phyloP scores from a whole-genome alignment of 2,329 filamentous ascomycete species.

The Emergomyces pasteurianus region DNA sequence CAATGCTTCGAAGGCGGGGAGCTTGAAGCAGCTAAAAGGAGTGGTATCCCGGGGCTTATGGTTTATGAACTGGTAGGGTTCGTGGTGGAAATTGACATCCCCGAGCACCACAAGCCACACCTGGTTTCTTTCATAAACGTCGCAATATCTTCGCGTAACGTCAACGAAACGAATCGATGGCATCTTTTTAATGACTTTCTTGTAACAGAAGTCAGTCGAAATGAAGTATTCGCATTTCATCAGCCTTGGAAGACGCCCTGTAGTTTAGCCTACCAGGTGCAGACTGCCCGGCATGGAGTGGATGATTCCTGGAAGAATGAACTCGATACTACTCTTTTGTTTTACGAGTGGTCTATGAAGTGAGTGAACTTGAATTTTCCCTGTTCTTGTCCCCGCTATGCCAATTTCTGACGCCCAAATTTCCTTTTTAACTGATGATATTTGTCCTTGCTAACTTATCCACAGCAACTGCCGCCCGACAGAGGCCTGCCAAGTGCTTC shows the following conservation, averaged over 20 bases:
- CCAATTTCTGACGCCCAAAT: too few species aligned
- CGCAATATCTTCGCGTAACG: conserved; percentile 32
- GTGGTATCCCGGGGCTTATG: conserved; percentile 66
- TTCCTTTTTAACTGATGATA: too few species aligned
- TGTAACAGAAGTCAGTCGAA: conserved; percentile 64
- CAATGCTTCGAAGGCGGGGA: conserved; percentile 93
- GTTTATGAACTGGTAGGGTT: conserved; percentile 88
- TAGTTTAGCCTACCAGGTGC: conserved; percentile 75
- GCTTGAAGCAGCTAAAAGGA: conserved; percentile 64
- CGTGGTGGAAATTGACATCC: conserved; percentile 79
- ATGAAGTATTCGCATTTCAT: conserved; percentile 83
- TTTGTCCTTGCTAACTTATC: background rate
- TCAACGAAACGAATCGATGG: conserved; percentile 61
- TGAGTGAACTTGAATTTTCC: conserved; percentile 15
- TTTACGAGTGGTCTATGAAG: conserved; percentile 54
- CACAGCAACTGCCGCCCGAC: conserved; percentile 24
- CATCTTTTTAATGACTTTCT: conserved; percentile 97
- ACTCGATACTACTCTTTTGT: conserved; percentile 75
- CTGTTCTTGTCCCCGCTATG: background rate
- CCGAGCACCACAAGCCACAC: conserved; percentile 75
- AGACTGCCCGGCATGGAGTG: conserved; percentile 65
- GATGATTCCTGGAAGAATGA: conserved; percentile 77
- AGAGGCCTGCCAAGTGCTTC: conserved; percentile 29
- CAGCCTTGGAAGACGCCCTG: conserved; percentile 87
- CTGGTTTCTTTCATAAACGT: conserved; percentile 86